A percentile compares a stretch with the other conserved stretches of the same genome.
phyloP scores from a whole-genome alignment of 768 basidiomycete genomes.

The Udeniomyces megalosporus region DNA sequence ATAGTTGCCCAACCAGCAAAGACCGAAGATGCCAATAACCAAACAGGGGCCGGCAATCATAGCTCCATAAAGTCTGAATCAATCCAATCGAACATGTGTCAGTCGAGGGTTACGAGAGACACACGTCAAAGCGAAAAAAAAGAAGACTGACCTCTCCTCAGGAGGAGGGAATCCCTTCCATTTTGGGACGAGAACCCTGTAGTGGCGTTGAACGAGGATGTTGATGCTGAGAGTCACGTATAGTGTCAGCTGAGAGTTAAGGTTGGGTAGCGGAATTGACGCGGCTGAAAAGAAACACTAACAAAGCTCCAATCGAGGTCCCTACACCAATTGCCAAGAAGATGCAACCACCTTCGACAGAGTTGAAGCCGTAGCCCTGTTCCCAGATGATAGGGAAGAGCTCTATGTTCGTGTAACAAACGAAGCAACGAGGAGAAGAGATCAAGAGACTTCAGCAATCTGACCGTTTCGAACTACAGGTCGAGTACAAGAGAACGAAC shows the following conservation, averaged over 20 bases:
- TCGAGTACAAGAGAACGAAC: no score
- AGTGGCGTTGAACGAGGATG: neutral
- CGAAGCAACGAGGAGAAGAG: no score
- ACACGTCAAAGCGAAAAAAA: no score
- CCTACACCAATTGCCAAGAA: neutral
- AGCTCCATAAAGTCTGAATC: neutral
- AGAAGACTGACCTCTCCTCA: neutral
- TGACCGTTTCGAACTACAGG: no score
- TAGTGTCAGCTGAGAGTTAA: no score
- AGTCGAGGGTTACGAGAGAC: no score
- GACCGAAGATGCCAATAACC: neutral
- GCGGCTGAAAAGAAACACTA: no score
- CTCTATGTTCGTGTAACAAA: no score
- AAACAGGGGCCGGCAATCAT: neutral
- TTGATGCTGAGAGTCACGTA: neutral
- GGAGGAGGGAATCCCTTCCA: neutral
- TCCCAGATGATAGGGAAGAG: neutral
- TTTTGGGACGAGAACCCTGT: neutral
- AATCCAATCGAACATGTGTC: no score
- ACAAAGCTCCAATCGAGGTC: neutral
- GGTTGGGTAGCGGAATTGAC: no score
- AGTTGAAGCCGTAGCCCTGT: neutral
- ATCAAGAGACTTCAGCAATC: no score
- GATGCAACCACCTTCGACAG: neutral
- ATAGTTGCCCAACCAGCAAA: neutral